These are phyloP conservation scores for Myriosclerotinia scirpicola DNA, from an alignment of 2,329 filamentous ascomycete species.

Conservation along the genomic window DNA sequence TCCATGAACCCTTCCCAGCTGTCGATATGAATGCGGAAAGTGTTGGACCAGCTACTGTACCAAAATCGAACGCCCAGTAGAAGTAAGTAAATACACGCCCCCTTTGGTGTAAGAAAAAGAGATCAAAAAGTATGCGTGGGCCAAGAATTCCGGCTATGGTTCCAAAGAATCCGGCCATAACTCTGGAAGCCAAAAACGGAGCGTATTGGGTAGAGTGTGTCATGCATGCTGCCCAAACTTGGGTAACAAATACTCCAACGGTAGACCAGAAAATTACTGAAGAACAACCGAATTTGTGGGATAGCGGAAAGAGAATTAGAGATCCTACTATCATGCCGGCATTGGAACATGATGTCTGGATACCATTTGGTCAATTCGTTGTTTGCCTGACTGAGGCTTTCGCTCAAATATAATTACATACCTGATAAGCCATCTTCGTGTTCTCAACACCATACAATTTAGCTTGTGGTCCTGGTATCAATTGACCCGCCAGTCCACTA, in stretches of 20 bases:
- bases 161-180: slow-evolving; percentile 45
- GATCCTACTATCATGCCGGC: slow-evolving; percentile 44
- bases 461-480: slow-evolving; percentile 25
- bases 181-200: slow-evolving; percentile 38
- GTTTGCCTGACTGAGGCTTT: background rate
- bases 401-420: background rate
- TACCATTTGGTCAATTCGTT: background rate
- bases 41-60: slow-evolving; percentile 42
- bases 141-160: slow-evolving; percentile 44
- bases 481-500: slow-evolving; percentile 24
- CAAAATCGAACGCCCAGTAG: slow-evolving; percentile 43
- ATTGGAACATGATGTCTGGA: slow-evolving; percentile 42
- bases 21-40: slow-evolving; percentile 45
- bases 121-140: slow-evolving; percentile 44
- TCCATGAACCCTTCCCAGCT: slow-evolving; percentile 40
- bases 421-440: slow-evolving; percentile 28
- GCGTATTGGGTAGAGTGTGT: slow-evolving; percentile 40
- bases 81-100: slow-evolving; percentile 44
- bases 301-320: slow-evolving; percentile 44
- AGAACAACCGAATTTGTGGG: slow-evolving; percentile 42
- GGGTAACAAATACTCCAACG: slow-evolving; percentile 35
- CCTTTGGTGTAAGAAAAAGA: slow-evolving; percentile 47
- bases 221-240: slow-evolving; percentile 40
- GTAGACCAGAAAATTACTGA: slow-evolving; percentile 45
- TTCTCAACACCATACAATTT: slow-evolving; percentile 26